Base-by-base conservation (phyloP, 768 basidiomycete species). In the Lactarius akahatsu region DNA sequence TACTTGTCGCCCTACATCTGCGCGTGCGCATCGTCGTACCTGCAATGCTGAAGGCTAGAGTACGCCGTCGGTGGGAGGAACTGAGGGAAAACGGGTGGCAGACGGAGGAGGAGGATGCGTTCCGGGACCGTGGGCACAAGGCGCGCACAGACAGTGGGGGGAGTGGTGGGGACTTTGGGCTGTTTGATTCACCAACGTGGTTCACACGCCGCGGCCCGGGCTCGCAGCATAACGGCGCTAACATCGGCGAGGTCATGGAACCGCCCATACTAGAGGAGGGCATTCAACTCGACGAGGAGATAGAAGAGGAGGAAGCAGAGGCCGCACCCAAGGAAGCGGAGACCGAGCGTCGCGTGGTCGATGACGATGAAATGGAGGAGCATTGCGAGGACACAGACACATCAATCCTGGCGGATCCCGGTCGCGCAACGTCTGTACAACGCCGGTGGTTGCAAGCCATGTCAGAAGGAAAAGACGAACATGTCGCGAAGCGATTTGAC, bases 371-470 rank as follows among this genome's bases (percentile, higher is more conserved):
- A 66, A 63, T 70, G 78, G 38, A 81, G 81, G 76, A 76, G 23
- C 81, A 82, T 4, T 78, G 73, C n/a, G 82, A 82, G 26, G 80
- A 79, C 38, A 78, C 79, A 59, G 77, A 78, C 59, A 80, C 87
- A 6, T 84, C 89, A 3, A 86, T 96, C 76, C 93, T 96, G 55
- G 81, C 83, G 64, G 91, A 94, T 76, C 95, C 95, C 26, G 89
- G 86, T 1, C 81, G 87, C 52, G 94, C 94, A 20, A 92, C 88
- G 20, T 84, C 89, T 23, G 76, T 88, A 65, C 88, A 96, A 76
- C 82, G 89, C 57, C 82, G 85, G 61, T 96, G 94, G 94, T 78
- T 97, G 62, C 82, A 86, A n/a, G 90, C 88, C n/a, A 97, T 98
- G 87, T 89, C 89, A 3, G 87, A 91, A 36, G 89, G 88, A 1